Conservation (phyloP, 1,284 basidiomycete species). For the Exsudoporus floridanus region DNA sequence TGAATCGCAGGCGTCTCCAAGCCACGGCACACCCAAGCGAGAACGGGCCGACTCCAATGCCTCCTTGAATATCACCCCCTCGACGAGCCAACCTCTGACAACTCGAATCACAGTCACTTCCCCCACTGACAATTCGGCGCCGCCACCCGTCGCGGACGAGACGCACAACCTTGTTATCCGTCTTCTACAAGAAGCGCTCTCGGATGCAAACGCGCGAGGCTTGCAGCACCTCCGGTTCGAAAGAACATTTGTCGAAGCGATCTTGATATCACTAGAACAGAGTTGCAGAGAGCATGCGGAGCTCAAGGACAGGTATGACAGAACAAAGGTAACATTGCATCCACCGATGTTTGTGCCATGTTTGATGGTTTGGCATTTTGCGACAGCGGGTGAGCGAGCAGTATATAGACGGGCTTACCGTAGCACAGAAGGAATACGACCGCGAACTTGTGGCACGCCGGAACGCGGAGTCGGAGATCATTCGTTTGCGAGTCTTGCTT, state of each 20-base stretch:
- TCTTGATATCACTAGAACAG: conserved; percentile 69
- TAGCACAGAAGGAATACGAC: conserved; percentile 93
- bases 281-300: conserved; percentile 62
- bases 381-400: conserved; percentile 81
- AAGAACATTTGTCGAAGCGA: conserved; percentile 68
- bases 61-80: conserved; percentile 19
- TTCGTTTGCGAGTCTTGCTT: conserved; percentile 77
- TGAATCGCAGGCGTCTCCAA: conserved; percentile 21
- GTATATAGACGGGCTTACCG: conserved; percentile 87
- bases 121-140: conserved; percentile 35
- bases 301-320: conserved; percentile 79
- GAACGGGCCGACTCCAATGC: conserved; percentile 22
- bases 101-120: conserved; percentile 48
- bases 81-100: conserved; percentile 7
- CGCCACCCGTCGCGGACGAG: conserved; percentile 38
- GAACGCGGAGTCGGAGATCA: conserved; percentile 91
- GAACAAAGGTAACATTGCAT: conserved; percentile 66
- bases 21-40: conserved; percentile 1
- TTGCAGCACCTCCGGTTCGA: conserved; percentile 73
- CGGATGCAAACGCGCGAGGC: conserved; percentile 62
- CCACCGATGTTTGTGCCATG: not conserved
- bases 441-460: conserved; percentile 82
- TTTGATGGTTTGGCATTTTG: conserved; percentile 4
- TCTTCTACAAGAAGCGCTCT: conserved; percentile 60
- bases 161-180: conserved; percentile 48